Base-by-base conservation (phyloP, 192 early-diverging fungal genomes). In the Linnemannia elongata region DNA sequence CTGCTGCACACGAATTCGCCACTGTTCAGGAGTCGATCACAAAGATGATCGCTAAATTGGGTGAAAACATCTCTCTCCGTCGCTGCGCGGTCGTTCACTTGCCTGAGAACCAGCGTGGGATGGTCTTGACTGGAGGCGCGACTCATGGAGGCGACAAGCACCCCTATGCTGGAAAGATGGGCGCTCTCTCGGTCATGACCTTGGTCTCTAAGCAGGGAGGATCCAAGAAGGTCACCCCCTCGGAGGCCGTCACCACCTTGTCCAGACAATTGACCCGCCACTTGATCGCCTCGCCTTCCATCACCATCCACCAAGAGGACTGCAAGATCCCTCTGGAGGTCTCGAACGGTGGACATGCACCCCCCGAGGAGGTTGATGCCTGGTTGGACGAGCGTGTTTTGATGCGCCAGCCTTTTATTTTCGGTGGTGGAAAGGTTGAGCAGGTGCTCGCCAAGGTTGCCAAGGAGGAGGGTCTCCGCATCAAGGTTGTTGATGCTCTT, bases 1-100 rank as follows among this genome's bases (percentile, higher is more conserved):
- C 79, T 55, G 45, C 55, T 71, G 81, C 74, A 27, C 78, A 71
- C 20, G 83, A 86, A 36, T 77, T 86, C 33, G 82, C 69, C 24
- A 92, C 94, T 10, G 91, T 95, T 69, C 88, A 91, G 69, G 93
- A 95, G 71, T 87, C 91, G 7, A 93, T 97, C 75, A 91, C 93
- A 1, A 94, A 96, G 80, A 89, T 91, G 20, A 96, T 99, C 84
- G 97, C 95, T 27, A 96, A 96, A 77, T 88, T 98, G 54, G 96
- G 97, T 17, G 98, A 99, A 81, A 99, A 99, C 72, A 96, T 98
- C 72, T 91, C 91, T 27, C 83, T 99, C 57, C 95, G 97, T 42
- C 92, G 96, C 12, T 94, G 91, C 15, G 88, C 91, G 6, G 80
- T 93, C 22, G 89, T 92, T 15, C 73, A 76, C 35, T 57, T 82